phyloP scores from a whole-genome alignment of 2,329 filamentous ascomycete species.

The Fonsecaea pedrosoi region DNA sequence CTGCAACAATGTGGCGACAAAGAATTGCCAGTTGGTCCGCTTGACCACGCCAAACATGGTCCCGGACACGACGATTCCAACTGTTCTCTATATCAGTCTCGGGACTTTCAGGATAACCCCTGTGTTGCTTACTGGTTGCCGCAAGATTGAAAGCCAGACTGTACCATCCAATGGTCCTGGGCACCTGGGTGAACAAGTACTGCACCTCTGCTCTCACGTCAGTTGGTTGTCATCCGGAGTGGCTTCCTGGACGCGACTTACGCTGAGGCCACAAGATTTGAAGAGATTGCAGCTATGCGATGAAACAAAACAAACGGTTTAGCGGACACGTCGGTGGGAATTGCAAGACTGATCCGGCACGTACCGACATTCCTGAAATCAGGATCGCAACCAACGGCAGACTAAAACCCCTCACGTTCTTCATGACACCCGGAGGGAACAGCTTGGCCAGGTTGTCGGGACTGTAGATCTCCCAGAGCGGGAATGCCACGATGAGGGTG shows the following conservation, averaged over 20 bases:
- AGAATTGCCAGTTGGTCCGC: slow-evolving; percentile 12
- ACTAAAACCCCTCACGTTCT: slow-evolving; percentile 8
- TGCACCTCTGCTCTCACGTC: slow-evolving; percentile 7
- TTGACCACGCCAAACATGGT: not conserved
- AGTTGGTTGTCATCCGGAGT: not conserved
- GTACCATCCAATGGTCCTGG: slow-evolving; percentile 16
- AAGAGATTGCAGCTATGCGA: too few relatives aligned
- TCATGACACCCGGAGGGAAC: slow-evolving; percentile 17
- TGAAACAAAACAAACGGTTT: too few relatives aligned
- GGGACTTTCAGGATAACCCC: too few relatives aligned
- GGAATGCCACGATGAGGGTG: slow-evolving; percentile 16
- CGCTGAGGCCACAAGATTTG: slow-evolving; percentile 21
- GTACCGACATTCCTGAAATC: slow-evolving; percentile 11
- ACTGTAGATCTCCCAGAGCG: slow-evolving; percentile 24
- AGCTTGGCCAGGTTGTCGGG: slow-evolving; percentile 16
- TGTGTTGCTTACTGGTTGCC: not conserved
- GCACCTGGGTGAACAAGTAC: slow-evolving; percentile 1
- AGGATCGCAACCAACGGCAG: slow-evolving; percentile 6
- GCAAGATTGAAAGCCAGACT: slow-evolving; percentile 14
- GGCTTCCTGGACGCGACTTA: not conserved
- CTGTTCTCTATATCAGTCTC: not conserved
- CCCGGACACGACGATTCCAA: not conserved
- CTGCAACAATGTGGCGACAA: not conserved
- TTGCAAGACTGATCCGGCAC: too few relatives aligned
- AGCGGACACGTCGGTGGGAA: too few relatives aligned